Evolutionary conservation across 768 basidiomycete genomes (phyloP).

Genomic region (Boletus pseudo-olivaceus): DNA sequence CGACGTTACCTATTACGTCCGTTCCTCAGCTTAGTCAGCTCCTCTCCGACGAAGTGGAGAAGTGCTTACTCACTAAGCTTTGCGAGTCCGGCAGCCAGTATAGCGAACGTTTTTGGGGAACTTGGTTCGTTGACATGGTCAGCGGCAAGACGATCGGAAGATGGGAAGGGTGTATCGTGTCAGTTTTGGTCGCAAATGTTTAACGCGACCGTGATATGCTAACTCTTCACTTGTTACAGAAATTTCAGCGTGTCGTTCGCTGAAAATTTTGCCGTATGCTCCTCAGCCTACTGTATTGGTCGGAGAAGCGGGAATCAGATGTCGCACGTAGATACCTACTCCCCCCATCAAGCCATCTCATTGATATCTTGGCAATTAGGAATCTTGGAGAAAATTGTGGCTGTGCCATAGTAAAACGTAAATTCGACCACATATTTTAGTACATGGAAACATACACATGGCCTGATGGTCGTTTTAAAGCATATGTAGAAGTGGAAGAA

Average conservation of each 20-base stretch:
- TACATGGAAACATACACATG: slow-evolving; percentile 22
- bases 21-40: slow-evolving; percentile 74
- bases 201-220: slow-evolving; percentile 1
- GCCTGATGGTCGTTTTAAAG: slow-evolving; percentile 11
- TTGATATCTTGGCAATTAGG: slow-evolving; percentile 55
- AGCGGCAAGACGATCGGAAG: slow-evolving; percentile 62
- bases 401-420: slow-evolving; percentile 15
- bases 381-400: slow-evolving; percentile 42
- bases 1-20: slow-evolving; percentile 68
- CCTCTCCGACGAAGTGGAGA: slow-evolving; percentile 73
- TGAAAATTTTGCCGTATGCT: slow-evolving; percentile 48
- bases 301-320: slow-evolving; percentile 40
- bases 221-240: slow-evolving; percentile 33
- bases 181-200: slow-evolving; percentile 29
- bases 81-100: slow-evolving; percentile 61
- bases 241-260: slow-evolving; percentile 61
- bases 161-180: slow-evolving; percentile 80
- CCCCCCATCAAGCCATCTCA: slow-evolving; percentile 29
- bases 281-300: slow-evolving; percentile 55
- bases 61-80: slow-evolving; percentile 63
- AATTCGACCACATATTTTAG: slow-evolving; percentile 9
- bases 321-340: slow-evolving; percentile 39
- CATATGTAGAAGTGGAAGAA: slow-evolving; percentile 1
- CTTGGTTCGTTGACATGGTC: slow-evolving; percentile 77
- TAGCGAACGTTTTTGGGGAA: slow-evolving; percentile 48